These are phyloP conservation scores for Alternaria sp. DNA, from an alignment of 2,329 filamentous ascomycete species.

Conservation along the genomic window DNA sequence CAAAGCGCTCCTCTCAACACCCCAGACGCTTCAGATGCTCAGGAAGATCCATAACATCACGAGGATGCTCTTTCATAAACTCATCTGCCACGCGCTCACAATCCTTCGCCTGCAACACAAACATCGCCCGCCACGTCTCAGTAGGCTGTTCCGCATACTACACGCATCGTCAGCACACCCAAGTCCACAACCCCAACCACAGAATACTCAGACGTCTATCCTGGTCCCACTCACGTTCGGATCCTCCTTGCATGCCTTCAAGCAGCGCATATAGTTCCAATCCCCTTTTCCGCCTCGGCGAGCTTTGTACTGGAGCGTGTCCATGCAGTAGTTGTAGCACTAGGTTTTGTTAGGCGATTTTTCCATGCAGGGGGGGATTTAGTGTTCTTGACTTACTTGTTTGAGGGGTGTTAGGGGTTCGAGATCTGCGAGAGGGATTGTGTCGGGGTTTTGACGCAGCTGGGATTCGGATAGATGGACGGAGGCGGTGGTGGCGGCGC, in stretches of 20 bases:
- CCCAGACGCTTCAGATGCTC: neutral
- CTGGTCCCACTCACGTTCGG: neutral
- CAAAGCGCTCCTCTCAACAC: too few relatives aligned
- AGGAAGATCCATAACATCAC: neutral
- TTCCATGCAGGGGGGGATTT: neutral
- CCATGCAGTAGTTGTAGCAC: neutral
- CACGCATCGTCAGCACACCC: neutral
- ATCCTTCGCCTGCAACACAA: neutral
- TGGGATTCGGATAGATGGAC: neutral
- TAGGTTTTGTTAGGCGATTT: neutral
- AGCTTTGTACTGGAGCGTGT: neutral
- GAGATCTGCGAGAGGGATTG: neutral
- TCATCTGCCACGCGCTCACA: neutral
- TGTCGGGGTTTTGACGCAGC: neutral
- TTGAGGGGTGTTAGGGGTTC: neutral
- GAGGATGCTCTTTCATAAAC: neutral
- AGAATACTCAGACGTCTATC: neutral
- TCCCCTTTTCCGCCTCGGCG: neutral
- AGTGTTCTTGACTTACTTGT: neutral
- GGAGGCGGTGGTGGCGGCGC: neutral
- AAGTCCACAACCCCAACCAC: neutral
- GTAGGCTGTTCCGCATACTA: neutral
- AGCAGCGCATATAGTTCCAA: neutral
- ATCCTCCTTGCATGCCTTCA: neutral
- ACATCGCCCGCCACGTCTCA: neutral